Evolutionary conservation across 2,329 filamentous ascomycete genomes (phyloP).

Genomic region (Sarocladiaceae sp.): DNA sequence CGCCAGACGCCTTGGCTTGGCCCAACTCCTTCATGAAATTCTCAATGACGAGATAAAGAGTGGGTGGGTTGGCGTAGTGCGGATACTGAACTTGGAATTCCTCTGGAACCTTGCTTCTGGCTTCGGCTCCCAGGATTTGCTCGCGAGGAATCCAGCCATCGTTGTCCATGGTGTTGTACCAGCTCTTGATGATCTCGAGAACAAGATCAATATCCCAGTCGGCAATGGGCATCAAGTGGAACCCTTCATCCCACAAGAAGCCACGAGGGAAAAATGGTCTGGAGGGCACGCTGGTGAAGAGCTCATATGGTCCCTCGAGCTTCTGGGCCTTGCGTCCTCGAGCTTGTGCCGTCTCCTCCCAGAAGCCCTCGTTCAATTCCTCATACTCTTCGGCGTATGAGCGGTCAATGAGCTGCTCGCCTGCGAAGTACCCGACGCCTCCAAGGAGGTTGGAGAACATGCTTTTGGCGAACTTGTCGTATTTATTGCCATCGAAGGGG

Average conservation of each 20-base stretch:
- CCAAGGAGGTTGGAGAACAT: slow-evolving; percentile 93
- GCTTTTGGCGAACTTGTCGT: slow-evolving; percentile 73
- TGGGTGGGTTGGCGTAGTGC: slow-evolving; percentile 95
- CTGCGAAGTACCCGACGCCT: slow-evolving; percentile 92
- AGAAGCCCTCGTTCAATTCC: slow-evolving; percentile 91
- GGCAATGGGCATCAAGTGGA: slow-evolving; percentile 82
- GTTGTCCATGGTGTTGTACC: slow-evolving; percentile 93
- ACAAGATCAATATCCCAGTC: slow-evolving; percentile 93
- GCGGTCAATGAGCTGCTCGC: slow-evolving; percentile 79
- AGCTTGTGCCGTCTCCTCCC: slow-evolving; percentile 83
- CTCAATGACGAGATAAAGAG: slow-evolving; percentile 84
- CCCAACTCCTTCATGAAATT: slow-evolving; percentile 74
- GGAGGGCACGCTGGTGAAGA: slow-evolving; percentile 88
- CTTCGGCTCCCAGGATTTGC: slow-evolving; percentile 87
- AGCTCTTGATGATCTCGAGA: slow-evolving; percentile 83
- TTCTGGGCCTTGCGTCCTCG: slow-evolving; percentile 61
- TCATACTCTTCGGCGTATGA: slow-evolving; percentile 91
- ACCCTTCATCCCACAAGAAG: slow-evolving; percentile 97
- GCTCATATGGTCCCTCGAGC: slow-evolving; percentile 74
- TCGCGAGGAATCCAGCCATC: slow-evolving; percentile 97
- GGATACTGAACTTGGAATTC: slow-evolving; percentile 97
- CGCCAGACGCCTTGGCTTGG: slow-evolving; percentile 45
- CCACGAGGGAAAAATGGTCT: slow-evolving; percentile 93
- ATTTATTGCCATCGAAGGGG: slow-evolving; percentile 69
- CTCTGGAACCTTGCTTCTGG: slow-evolving; percentile 84